Evolutionary conservation across 257 asterid genomes (phyloP).

Genomic region (Rehmannia glutinosa): DNA sequence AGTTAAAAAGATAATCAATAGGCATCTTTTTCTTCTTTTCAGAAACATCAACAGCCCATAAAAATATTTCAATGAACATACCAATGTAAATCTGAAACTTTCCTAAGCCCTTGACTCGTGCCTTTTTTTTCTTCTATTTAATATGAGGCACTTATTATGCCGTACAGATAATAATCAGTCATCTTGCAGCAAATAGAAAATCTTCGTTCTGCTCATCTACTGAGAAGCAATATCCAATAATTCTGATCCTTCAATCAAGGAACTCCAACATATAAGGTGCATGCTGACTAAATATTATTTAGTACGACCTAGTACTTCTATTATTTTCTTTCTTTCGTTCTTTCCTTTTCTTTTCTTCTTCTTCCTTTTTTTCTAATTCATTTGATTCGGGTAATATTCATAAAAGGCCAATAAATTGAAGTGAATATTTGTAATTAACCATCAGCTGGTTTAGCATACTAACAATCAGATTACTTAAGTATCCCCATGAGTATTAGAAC

Average conservation of each 20-base stretch:
- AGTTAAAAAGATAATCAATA: neutral
- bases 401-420: neutral
- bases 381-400: too few relatives aligned
- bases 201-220: too few relatives aligned
- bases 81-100: neutral
- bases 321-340: too few relatives aligned
- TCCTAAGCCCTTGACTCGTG: neutral
- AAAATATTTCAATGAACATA: neutral
- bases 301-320: too few relatives aligned
- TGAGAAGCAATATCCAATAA: too few relatives aligned
- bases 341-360: too few relatives aligned
- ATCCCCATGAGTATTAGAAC: neutral
- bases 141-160: neutral
- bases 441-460: neutral
- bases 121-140: neutral
- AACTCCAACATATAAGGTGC: too few relatives aligned
- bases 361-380: too few relatives aligned
- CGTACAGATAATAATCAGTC: neutral
- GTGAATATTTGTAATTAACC: neutral
- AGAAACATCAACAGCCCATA: neutral
- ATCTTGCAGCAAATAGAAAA: neutral
- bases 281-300: too few relatives aligned
- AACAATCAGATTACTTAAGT: neutral
- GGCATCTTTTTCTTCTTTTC: neutral
- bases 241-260: too few relatives aligned